Evolutionary conservation across 768 basidiomycete genomes (phyloP), one percentile per base, ranked within the genome.

Genomic region (Leucocoprinus sp.): DNA sequence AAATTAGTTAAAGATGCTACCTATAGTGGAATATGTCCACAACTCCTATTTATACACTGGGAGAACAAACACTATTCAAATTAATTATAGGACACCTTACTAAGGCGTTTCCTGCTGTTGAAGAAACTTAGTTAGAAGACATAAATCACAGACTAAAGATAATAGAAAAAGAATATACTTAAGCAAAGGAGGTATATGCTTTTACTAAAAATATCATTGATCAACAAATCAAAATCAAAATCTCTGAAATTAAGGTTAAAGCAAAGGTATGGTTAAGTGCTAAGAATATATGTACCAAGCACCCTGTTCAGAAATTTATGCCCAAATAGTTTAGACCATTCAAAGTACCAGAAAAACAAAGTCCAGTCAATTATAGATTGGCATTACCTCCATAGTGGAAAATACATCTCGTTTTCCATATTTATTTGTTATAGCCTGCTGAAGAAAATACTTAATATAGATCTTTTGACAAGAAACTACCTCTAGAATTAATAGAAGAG

Each of bases 1-100:
- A 28, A 28, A 39, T 47, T 37, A 38, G 18, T 14, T 24, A 39
- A 37, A 45, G 7, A 12, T 17, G 3, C 38, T 14, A n/a, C 36
- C 34, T 8, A 45, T 37, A 15, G 7, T 45, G 14, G 36, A 45
- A 40, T 47, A 21, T 18, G 17, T 22, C 1, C 45, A 47, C 28
- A 47, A 47, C 31, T 28, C 37, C 1, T 12, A 22, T 39, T 2
- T 17, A 29, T 38, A 40, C 15, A 8, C 45, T 2, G 45, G 37
- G 5, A 34, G 33, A 12, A 11, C 33, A 34, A 34, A 34, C 33
- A 4, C 33, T 17, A 4, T 34, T n/a, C 11, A 12, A 34, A 34
- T 17, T 34, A 5, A 34, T 34, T 17, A 34, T 34, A 17, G 33
- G 33, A 34, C 18, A 34, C 33, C 14, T n/a, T 12, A 12, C 33